A percentile compares a stretch with the other conserved stretches of the same genome.
Evolutionary conservation across 148 eudicot genomes (phyloP).

Genomic region (Cornus kousa): DNA sequence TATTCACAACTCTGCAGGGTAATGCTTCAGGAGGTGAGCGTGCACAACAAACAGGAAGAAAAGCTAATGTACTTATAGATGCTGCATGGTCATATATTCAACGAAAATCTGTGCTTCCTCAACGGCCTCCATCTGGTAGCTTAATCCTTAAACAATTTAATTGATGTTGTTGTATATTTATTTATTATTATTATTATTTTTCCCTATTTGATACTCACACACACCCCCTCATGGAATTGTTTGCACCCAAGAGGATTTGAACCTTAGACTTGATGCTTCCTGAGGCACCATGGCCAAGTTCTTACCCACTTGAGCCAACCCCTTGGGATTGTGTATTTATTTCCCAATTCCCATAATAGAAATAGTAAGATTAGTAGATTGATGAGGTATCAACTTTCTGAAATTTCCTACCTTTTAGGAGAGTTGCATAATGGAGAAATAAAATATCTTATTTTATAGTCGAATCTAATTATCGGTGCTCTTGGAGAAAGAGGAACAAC

Average conservation of each 20-base stretch:
- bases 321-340: no score
- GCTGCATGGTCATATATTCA: conserved; percentile 69
- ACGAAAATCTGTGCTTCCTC: conserved; percentile 63
- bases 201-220: no score
- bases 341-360: no score
- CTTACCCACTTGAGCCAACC: no score
- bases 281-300: no score
- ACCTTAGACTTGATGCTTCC: no score
- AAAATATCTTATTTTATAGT: background rate
- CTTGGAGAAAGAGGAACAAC: background rate
- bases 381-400: background rate
- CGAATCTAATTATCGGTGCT: background rate
- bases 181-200: background rate
- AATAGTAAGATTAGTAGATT: background rate
- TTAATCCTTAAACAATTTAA: background rate
- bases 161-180: background rate
- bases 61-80: conserved; percentile 57
- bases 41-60: conserved; percentile 63
- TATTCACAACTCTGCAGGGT: conserved; percentile 50
- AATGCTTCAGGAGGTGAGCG: conserved; percentile 92
- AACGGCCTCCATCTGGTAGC: conserved; percentile 58
- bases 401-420: background rate
- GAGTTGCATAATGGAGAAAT: background rate
- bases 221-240: no score
- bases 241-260: no score